These are phyloP conservation scores for Dinochytrium kinnereticum DNA, from an alignment of 371 early-diverging fungal species.

Conservation along the genomic window DNA sequence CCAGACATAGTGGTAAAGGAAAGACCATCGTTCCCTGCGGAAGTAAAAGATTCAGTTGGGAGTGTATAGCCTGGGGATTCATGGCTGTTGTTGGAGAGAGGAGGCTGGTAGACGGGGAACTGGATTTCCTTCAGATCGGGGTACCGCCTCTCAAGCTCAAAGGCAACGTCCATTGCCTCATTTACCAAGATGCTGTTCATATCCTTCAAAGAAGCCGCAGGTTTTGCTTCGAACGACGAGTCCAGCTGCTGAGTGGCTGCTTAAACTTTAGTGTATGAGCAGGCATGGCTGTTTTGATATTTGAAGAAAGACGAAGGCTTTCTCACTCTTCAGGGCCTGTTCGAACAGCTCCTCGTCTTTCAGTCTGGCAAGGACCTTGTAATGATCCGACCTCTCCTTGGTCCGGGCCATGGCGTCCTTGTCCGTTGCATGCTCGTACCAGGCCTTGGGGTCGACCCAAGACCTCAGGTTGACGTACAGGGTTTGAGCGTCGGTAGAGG, in stretches of 20 bases:
- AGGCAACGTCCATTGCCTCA: background rate
- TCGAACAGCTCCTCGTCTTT: background rate
- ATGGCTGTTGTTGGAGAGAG: no score
- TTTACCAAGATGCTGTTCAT: background rate
- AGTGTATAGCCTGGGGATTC: no score
- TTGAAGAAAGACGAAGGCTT: no score
- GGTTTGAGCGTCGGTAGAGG: background rate
- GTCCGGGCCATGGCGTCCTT: background rate
- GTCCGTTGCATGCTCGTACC: background rate
- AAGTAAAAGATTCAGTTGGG: no score
- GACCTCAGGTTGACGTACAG: constrained; percentile 2
- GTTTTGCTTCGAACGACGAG: no score
- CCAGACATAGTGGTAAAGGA: no score
- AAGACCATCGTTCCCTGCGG: no score
- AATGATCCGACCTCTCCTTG: background rate
- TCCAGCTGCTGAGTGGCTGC: no score
- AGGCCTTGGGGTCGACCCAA: background rate
- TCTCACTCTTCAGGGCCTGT: background rate
- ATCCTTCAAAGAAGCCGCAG: background rate
- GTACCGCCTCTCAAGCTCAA: background rate
- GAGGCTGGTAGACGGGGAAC: constrained; percentile 1
- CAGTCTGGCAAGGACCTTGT: background rate
- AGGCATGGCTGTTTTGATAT: no score
- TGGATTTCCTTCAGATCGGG: background rate
- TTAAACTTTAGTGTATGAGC: no score